Evolutionary conservation across 257 asterid genomes (phyloP), one percentile per base, ranked within the genome.

Genomic region (Ilex aquifolium): DNA sequence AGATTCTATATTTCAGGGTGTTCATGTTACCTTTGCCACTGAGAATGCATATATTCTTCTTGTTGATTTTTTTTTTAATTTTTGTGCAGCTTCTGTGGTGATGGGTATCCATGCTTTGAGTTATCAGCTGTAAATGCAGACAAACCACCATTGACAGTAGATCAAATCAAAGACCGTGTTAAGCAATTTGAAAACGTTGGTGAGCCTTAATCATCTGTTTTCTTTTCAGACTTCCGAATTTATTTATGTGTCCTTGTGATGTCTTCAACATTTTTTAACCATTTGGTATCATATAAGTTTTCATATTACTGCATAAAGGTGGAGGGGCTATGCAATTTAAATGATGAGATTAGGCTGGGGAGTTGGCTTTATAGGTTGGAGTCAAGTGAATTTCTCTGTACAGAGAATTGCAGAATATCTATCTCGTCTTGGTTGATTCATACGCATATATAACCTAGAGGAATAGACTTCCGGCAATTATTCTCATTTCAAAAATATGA

Each of bases 61-160:
- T 8, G 8, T 36, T 36, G 42, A 36, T 36, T 36, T 36, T 36
- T 36, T 4, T 8, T 8, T 36, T 36, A 36, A 4, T 36, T 36
- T 36, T 61, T 59, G 31, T 81, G 92, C 93, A 92, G 99, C 80
- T 83, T 89, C 65, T 83, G 80, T 44, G 94, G 94, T 67, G 96
- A 78, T 73, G 97, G 96, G 72, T 89, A 82, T 72, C 96, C 95
- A 44, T 92, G 97, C 94, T 92, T 87, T 75, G 99, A 89, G 77
- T 68, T 92, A 66, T 85, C 99, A 30, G 97, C 93, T 17, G 88
- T 89, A 63, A 89, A 92, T 81, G 97, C 99, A 54, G 97, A 92
- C 78, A 89, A 92, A 80, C 97, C 97, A 59, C 96, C 95, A 16
- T 80, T 92, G 63, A 85, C 86, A 0, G 71, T 79, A 57, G 76